Evolutionary conservation across 345 rosid species (phyloP), one percentile per base, ranked within the genome.

Genomic region (Populus simonii): DNA sequence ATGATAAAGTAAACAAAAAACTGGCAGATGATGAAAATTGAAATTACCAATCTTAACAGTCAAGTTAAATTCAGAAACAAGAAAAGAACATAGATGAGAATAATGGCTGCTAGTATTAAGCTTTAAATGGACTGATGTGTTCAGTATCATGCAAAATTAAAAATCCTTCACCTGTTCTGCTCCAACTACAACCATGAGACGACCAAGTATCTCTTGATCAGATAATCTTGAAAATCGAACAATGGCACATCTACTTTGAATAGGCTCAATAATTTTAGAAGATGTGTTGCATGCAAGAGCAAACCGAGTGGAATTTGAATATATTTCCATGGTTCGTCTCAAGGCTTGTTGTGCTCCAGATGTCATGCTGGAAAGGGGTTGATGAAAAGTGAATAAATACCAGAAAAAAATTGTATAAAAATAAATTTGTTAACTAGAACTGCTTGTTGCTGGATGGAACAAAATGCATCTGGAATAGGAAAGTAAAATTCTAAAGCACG

Each of bases 321-420:
- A 92, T 77, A 93, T 93, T 86, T 96, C 99, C 90, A 96, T 96
- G 20, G 98, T 93, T 57, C 97, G 87, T 91, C 98, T 91, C 82
- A 96, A 84, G 8, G 98, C 98, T 89, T 96, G 99, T 74, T 93
- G 97, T 57, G 99, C 97, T 85, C 97, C 99, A 78, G 98, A 89
- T 76, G 99, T 96, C 98, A 93, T 96, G 86, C 98, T 96, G 80
- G 66, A 38, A 31, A 7, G 49, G 23, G 55, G 38, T 49, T 8
- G 23, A 45, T 5, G 29, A 72, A 38, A 35, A 16, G 11, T 39
- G 68, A 68, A 7, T 4, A 3, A 10, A 33, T 33, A 18, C 6
- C 7, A 17, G 22, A 8, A 7, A 23, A 45, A 70, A 23, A 7
- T 25, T 25, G 25, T 36, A 69, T 8, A 55, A 41, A 33, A 49